phyloP scores from a whole-genome alignment of 495 filamentous ascomycete species.

The Aspergillus conjunctus region DNA sequence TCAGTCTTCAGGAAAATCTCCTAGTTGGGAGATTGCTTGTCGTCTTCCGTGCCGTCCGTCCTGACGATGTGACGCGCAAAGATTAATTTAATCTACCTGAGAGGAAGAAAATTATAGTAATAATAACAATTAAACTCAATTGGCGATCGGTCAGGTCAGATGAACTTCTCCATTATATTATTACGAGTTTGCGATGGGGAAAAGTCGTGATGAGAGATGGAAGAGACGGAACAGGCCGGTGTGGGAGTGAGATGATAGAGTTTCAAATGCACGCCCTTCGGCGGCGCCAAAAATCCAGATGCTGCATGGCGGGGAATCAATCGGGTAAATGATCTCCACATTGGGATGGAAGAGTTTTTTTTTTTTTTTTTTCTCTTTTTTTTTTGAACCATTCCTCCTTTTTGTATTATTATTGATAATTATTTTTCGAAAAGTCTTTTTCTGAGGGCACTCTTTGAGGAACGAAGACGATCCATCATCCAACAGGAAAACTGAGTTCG shows the following conservation, averaged over 20 bases:
- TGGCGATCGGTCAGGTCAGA: slow-evolving; percentile 7
- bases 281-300: slow-evolving; percentile 32
- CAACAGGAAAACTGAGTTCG: not conserved
- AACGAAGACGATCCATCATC: not conserved
- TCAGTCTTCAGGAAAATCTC: too few relatives aligned
- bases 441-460: not conserved
- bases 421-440: not conserved
- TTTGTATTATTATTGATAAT: not conserved
- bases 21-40: too few relatives aligned
- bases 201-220: too few relatives aligned
- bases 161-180: not conserved
- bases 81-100: not conserved
- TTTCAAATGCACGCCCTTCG: slow-evolving; percentile 39
- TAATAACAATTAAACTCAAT: not conserved
- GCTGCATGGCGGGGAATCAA: slow-evolving; percentile 18
- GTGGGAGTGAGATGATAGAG: slow-evolving; percentile 22
- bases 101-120: not conserved
- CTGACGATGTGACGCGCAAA: too few relatives aligned
- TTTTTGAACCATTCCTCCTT: not conserved
- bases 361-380: not conserved
- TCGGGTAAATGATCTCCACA: slow-evolving; percentile 22
- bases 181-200: not conserved
- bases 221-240: slow-evolving; percentile 11
- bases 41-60: too few relatives aligned
- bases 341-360: not conserved